phyloP scores from a whole-genome alignment of 2,329 filamentous ascomycete species.

The Thielaviopsis cerberus region DNA sequence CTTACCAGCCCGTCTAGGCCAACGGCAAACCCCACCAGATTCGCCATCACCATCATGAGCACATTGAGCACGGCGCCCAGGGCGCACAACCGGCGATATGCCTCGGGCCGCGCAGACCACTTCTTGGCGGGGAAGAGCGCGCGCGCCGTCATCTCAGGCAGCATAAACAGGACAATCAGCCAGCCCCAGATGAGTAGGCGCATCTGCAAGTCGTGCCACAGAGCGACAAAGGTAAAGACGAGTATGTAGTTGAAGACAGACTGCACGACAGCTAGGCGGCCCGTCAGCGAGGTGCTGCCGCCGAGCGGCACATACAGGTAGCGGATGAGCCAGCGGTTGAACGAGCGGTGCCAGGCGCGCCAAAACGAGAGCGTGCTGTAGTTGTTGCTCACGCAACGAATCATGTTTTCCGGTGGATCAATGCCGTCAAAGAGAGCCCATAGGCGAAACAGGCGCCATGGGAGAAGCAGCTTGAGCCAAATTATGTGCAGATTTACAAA shows the following conservation, averaged over 20 bases:
- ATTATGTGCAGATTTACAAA: constrained; percentile 95
- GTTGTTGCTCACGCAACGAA: constrained; percentile 89
- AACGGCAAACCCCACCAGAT: constrained; percentile 85
- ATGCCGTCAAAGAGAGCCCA: constrained; percentile 82
- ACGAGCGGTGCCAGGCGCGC: constrained; percentile 89
- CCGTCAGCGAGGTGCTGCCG: constrained; percentile 39
- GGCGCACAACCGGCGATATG: constrained; percentile 65
- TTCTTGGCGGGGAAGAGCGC: constrained; percentile 53
- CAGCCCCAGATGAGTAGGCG: constrained; percentile 88
- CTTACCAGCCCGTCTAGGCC: constrained; percentile 72
- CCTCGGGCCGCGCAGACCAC: constrained; percentile 50
- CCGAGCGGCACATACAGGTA: constrained; percentile 90
- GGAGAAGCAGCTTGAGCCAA: constrained; percentile 90
- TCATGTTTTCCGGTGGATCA: constrained; percentile 95
- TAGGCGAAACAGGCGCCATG: constrained; percentile 97
- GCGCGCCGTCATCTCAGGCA: constrained; percentile 63
- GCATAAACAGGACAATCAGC: constrained; percentile 83
- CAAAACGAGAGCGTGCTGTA: constrained; percentile 83
- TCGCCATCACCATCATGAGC: constrained; percentile 89
- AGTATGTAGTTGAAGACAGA: constrained; percentile 58
- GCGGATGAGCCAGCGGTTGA: constrained; percentile 83
- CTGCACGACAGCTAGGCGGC: constrained; percentile 28
- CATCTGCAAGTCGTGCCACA: constrained; percentile 95
- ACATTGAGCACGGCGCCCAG: constrained; percentile 67
- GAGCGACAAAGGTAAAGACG: constrained; percentile 88